These are phyloP conservation scores for Chrysoporthe deuterocubensis DNA, from an alignment of 2,329 filamentous ascomycete species.

Conservation along the genomic window DNA sequence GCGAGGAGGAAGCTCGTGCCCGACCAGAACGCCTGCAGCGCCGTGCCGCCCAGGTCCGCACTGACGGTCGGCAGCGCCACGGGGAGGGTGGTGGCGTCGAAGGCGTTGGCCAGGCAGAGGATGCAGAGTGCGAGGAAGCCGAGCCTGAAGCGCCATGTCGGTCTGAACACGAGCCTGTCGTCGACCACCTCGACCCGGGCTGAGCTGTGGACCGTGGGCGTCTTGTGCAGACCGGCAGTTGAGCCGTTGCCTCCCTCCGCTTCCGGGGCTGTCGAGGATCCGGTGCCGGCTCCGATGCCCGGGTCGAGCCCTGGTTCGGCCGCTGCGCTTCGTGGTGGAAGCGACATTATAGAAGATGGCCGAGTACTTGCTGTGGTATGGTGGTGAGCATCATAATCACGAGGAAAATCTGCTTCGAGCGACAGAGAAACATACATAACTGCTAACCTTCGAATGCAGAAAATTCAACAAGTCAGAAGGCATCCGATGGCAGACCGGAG, in stretches of 20 bases:
- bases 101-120: constrained; percentile 63
- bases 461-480: neutral
- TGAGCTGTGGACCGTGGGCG: constrained; percentile 8
- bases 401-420: neutral
- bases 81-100: constrained; percentile 68
- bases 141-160: constrained; percentile 45
- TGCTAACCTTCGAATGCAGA: neutral
- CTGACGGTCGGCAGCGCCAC: constrained; percentile 63
- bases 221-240: neutral
- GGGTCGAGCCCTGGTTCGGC: neutral
- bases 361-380: neutral
- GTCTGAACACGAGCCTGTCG: constrained; percentile 37
- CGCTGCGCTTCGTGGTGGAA: neutral
- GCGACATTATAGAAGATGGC: neutral
- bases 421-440: neutral
- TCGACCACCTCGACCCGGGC: constrained; percentile 30
- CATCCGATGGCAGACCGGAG: neutral
- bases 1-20: constrained; percentile 72
- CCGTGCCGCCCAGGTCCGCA: constrained; percentile 53
- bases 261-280: neutral
- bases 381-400: neutral
- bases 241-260: neutral
- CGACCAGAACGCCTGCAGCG: constrained; percentile 71
- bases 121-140: constrained; percentile 56
- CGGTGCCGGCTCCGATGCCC: too few species aligned